These are phyloP conservation scores for Cystofilobasidium macerans DNA, from an alignment of 768 basidiomycete genomes.

Conservation along the genomic window DNA sequence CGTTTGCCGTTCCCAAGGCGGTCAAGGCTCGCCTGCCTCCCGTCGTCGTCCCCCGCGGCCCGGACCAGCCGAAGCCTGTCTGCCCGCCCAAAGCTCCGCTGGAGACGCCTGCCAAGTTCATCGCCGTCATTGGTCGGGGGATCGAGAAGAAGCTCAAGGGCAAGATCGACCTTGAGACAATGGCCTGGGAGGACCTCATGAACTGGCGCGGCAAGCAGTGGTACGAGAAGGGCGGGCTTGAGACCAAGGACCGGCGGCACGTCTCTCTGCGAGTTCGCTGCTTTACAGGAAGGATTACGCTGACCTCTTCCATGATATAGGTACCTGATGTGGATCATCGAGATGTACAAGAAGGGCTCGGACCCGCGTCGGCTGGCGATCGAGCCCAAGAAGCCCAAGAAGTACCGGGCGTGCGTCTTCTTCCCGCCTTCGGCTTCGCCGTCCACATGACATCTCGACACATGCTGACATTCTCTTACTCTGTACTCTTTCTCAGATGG, in stretches of 20 bases:
- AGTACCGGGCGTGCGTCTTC: constrained; percentile 64
- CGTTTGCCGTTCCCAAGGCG: not conserved
- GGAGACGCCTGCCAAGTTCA: not conserved
- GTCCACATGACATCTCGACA: not conserved
- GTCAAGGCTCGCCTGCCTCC: not conserved
- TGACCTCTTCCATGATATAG: constrained; percentile 39
- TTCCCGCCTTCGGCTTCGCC: not conserved
- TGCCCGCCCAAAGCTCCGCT: not conserved
- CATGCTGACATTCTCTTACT: not conserved
- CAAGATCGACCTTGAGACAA: not conserved
- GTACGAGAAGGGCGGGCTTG: not conserved
- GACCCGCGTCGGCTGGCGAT: constrained; percentile 55
- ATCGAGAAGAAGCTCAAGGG: not conserved
- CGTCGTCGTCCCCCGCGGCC: not conserved
- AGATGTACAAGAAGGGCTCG: constrained; percentile 56
- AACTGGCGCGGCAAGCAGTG: not conserved
- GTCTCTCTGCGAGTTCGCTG: not conserved
- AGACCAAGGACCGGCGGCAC: not conserved
- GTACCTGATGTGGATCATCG: constrained; percentile 76
- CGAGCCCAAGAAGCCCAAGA: constrained; percentile 59
- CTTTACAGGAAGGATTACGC: not conserved
- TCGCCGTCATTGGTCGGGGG: not conserved
- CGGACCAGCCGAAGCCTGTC: not conserved
- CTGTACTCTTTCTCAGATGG: not conserved
- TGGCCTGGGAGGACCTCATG: not conserved